A percentile compares a stretch with the other conserved stretches of the same genome.
These are phyloP conservation scores for Eucalyptus sideroxylon DNA, from an alignment of 345 rosid genomes.

Conservation along the genomic window DNA sequence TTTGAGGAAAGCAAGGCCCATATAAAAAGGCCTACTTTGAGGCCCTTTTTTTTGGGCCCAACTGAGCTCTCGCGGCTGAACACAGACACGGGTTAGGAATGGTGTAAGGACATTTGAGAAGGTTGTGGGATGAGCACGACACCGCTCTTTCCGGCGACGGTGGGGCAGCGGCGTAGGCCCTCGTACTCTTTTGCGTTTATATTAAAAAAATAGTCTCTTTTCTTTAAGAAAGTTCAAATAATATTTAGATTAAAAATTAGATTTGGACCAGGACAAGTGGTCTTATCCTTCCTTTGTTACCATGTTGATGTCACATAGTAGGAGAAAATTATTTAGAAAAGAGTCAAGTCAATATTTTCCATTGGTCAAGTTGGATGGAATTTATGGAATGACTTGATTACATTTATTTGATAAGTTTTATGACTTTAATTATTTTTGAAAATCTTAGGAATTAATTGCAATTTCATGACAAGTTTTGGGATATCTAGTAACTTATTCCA, in stretches of 20 bases:
- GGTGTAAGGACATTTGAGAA: background rate
- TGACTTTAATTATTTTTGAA: rapidly evolving
- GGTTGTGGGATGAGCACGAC: background rate
- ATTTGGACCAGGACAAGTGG: rapidly evolving
- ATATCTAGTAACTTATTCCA: too few relatives aligned
- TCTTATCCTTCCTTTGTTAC: too few relatives aligned
- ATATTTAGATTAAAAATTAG: too few relatives aligned
- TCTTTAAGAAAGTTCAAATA: too few relatives aligned
- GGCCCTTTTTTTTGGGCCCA: too few relatives aligned
- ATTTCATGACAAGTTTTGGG: too few relatives aligned
- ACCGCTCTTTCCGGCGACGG: background rate
- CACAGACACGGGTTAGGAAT: background rate
- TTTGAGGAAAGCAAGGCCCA: background rate
- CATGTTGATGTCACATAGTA: rapidly evolving
- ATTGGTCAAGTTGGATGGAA: rapidly evolving
- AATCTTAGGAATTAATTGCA: too few relatives aligned
- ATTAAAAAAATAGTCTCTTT: too few relatives aligned
- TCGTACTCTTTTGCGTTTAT: too few relatives aligned
- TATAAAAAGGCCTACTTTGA: background rate
- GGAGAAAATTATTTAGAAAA: too few relatives aligned
- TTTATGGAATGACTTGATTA: rapidly evolving
- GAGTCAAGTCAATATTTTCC: rapidly evolving
- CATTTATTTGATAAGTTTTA: rapidly evolving
- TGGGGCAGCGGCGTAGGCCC: background rate
- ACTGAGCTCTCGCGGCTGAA: too few relatives aligned